These are phyloP conservation scores for Hericium erinaceus DNA, from an alignment of 768 basidiomycete species.

Conservation along the genomic window DNA sequence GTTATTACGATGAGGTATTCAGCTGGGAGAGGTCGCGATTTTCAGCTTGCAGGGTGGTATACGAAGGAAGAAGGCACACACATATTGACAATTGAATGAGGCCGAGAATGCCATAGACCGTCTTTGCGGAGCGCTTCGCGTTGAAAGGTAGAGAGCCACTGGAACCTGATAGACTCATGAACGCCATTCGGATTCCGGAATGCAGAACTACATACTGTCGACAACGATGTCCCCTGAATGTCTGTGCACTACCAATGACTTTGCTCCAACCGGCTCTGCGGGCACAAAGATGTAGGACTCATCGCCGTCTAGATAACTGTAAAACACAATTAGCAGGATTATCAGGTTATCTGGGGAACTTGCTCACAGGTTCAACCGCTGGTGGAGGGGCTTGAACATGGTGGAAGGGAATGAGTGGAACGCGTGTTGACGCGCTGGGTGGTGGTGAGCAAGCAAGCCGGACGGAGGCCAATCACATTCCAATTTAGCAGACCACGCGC, in stretches of 20 bases:
- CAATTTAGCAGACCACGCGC: not conserved
- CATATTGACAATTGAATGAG: constrained; percentile 70
- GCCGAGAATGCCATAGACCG: constrained; percentile 69
- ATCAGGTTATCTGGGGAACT: not conserved
- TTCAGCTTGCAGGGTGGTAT: not conserved
- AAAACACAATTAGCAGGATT: constrained; percentile 10
- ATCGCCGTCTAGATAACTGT: constrained; percentile 58
- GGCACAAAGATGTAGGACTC: constrained; percentile 78
- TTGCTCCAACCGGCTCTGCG: constrained; percentile 47
- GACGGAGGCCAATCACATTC: not conserved
- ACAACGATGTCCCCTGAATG: constrained; percentile 68
- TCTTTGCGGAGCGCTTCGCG: constrained; percentile 52
- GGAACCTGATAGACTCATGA: constrained; percentile 6
- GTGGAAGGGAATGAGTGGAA: constrained; percentile 16
- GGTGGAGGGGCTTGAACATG: constrained; percentile 61
- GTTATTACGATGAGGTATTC: constrained; percentile 91
- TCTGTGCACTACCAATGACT: constrained; percentile 63
- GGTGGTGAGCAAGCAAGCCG: constrained; percentile 6
- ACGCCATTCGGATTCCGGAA: not conserved
- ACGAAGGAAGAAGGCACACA: constrained; percentile 24
- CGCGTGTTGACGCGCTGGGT: constrained; percentile 11
- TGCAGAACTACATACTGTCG: constrained; percentile 38
- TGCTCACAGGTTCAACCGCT: constrained; percentile 61
- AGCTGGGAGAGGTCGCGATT: constrained; percentile 37
- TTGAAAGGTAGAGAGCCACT: constrained; percentile 32